phyloP scores from a whole-genome alignment of 768 basidiomycete species.

The Trichaptum fuscoviolaceum region DNA sequence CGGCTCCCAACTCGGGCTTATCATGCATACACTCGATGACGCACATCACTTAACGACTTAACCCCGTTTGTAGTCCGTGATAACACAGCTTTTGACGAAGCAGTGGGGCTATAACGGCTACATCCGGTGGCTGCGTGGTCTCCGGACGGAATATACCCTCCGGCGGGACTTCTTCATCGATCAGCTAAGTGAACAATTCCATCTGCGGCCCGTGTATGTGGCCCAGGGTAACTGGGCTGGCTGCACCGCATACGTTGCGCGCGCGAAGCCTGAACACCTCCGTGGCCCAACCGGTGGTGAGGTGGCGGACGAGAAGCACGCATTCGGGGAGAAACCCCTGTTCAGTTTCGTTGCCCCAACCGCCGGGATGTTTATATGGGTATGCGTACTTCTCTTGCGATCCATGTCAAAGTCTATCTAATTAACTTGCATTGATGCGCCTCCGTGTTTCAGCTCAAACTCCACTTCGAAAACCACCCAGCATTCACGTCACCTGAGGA shows the following conservation, averaged over 20 bases:
- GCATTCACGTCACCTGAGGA: conserved; percentile 30
- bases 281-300: conserved; percentile 5
- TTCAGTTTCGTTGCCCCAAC: conserved; percentile 72
- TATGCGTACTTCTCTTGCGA: conserved; percentile 23
- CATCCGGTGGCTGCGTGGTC: conserved; percentile 68
- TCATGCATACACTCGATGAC: too few species aligned
- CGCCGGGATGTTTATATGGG: conserved; percentile 84
- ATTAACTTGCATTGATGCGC: conserved; percentile 3
- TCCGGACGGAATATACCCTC: conserved; percentile 48
- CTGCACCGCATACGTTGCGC: conserved; percentile 41
- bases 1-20: too few species aligned
- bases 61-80: conserved; percentile 35
- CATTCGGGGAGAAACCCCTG: conserved; percentile 27
- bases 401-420: background rate
- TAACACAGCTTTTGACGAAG: conserved; percentile 52
- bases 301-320: conserved; percentile 36
- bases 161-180: conserved; percentile 65
- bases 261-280: conserved; percentile 24
- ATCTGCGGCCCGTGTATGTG: conserved; percentile 33
- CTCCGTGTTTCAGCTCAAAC: conserved; percentile 38
- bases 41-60: background rate
- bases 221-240: conserved; percentile 28
- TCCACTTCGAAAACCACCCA: conserved; percentile 58
- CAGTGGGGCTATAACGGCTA: conserved; percentile 69
- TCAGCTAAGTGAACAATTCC: conserved; percentile 55